Evolutionary conservation across 139 green algal genomes (phyloP), one percentile per base, ranked within the genome.

Genomic region (Micractinium conductrix): DNA sequence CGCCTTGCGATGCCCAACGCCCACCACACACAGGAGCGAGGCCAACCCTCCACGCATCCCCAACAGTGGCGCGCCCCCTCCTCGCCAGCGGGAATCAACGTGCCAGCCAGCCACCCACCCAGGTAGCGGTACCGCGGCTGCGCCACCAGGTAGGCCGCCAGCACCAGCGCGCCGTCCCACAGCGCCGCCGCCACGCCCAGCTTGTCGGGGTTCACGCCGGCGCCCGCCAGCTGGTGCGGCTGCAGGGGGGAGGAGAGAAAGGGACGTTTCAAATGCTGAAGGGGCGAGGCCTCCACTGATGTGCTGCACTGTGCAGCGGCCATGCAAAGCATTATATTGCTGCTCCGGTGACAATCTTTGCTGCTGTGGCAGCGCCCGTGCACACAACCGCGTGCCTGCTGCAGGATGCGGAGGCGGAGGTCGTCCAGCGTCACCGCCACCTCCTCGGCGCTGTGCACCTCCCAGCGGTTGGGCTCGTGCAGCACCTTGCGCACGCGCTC

Each of bases 151-250:
- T 89, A 91, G 17, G 63, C 88, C 0, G 85, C 73, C 79, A 92
- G 81, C 37, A 92, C 75, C 43, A 92, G 78, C 2, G 88, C 84
- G 17, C 88, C 85, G 74, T 92, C 89, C 89, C 89, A 92, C 17
- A 90, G 42, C 37, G 79, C 87, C 10, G 89, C 88, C 3, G 87
- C 89, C 35, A 92, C 88, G n/a, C 89, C 89, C 16, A 92, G 48
- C 43, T 88, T 86, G 14, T 71, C 45, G 1, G 80, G 80, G 22
- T 84, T 82, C 9, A 85, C 30, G 43, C 78, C 62, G 2, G 62
- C 78, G 3, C 78, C 62, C 1, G 62, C 78, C 62, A 83, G 78
- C 43, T 83, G 78, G 78, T 74, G 78, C 60, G 78, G 78, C 78
- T 82, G 76, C 76, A 71, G 38, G 14, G 44, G 2, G 0, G 42